phyloP scores from a whole-genome alignment of 768 basidiomycete genomes.

The Russula dissimulans region DNA sequence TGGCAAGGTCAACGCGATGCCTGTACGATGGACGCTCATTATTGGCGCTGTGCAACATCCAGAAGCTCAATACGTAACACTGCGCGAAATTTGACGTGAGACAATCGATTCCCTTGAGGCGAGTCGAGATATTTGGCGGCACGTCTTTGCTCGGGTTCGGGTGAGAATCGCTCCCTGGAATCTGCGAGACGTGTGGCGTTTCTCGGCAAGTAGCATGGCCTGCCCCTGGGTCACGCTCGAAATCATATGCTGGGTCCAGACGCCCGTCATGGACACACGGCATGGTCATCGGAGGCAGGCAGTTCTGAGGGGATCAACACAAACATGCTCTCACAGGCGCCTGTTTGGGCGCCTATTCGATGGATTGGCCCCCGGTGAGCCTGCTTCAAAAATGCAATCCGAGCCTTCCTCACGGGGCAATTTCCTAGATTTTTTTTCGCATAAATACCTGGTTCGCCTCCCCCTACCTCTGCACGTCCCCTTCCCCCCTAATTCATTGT shows the following conservation, averaged over 20 bases:
- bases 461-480: neutral
- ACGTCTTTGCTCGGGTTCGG: conserved; percentile 11
- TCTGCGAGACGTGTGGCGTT: conserved; percentile 4
- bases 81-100: conserved; percentile 12
- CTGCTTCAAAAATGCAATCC: conserved; percentile 11
- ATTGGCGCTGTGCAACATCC: conserved; percentile 4
- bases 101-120: neutral
- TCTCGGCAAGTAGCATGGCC: conserved; percentile 3
- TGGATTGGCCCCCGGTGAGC: conserved; percentile 15
- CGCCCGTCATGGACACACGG: conserved; percentile 8
- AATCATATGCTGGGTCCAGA: conserved; percentile 5
- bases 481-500: neutral
- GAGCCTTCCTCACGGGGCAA: conserved; percentile 15
- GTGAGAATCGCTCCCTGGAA: conserved; percentile 4
- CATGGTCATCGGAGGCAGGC: neutral
- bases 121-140: neutral
- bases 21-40: neutral
- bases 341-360: conserved; percentile 1
- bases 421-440: conserved; percentile 17
- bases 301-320: neutral
- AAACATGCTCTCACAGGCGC: neutral
- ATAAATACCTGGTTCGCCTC: conserved; percentile 19
- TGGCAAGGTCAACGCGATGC: neutral
- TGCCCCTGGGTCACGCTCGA: neutral
- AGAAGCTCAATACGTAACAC: conserved; percentile 14